Base-by-base conservation (phyloP, 768 basidiomycete genomes). In the Hebeloma cylindrosporum region DNA sequence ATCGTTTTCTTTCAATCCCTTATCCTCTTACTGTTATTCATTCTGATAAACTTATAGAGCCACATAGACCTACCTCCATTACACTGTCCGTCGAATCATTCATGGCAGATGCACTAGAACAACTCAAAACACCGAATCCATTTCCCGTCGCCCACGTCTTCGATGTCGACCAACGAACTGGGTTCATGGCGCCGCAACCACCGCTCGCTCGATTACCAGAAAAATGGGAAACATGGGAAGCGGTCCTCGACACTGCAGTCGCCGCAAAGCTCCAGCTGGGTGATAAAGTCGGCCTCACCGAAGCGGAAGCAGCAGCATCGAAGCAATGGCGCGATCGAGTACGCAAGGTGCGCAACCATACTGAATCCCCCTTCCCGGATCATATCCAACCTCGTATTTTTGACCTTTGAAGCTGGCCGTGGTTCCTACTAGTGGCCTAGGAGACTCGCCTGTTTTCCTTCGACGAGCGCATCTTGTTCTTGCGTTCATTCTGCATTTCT, bases 91-190 rank as follows among this genome's bases (percentile, higher is more conserved):
- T 13, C 25, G n/a, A 14, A 30, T 26, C 20, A 0, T 27, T 26
- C 33, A 50, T 45, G 43, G 30, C 43, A 18, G 33, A 17, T 10
- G 7, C 38, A 7, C 17, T 53, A 3, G 46, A 57, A 23, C 46
- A 45, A 3, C 32, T 43, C 29, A 51, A 51, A 32, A 25, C 46
- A n/a, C 25, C 40, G 5, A 21, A n/a, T 2, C 45, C 47, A 9
- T 31, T 53, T 11, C 47, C 45, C 4, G 47, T 45, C n/a, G 47
- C 47, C 2, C 83, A 87, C 51, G 87, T 89, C 67, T 98, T 92
- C 70, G 93, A 97, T 61, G 88, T 98, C 48, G 92, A 94, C 61
- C 83, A 85, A 7, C 73, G 82, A 11, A 91, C 92, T 0, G 94
- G 95, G 0, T 97, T 98, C 64, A 85, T 97, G 80, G 88, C 94